Evolutionary conservation across 2,329 filamentous ascomycete genomes (phyloP), one percentile per base, ranked within the genome.

Genomic region (Aspergillus clavatus): DNA sequence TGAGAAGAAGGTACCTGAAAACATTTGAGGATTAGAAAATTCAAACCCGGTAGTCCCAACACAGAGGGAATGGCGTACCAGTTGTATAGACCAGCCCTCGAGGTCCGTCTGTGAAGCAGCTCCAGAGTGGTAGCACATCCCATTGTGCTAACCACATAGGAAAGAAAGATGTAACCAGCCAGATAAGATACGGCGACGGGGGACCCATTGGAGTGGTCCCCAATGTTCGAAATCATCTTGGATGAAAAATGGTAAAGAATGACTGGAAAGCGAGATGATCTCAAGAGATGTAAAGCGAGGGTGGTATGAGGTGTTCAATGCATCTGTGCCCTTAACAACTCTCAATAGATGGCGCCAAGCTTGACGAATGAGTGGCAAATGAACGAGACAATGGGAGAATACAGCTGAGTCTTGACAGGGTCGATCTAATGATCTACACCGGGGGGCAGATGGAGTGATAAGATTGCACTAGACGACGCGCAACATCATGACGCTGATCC

Each of bases 41-140:
- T 22, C 23, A 26, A 7, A 38, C n/a, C 1, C 7, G 21, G 26
- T 31, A 7, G 18, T 14, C 11, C 19, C 38, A 11, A 3, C 16
- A 36, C n/a, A 7, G 14, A 12, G 5, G 8, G 7, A 16, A 7
- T 31, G 19, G 56, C 74, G 44, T 75, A 86, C 84, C 85, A 82
- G 58, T 88, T 89, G 61, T 82, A 81, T 43, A 78, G 64, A 7
- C 86, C 86, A 59, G 79, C 80, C 43, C 78, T 78, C 2, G 84
- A 82, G 1, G 85, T 89, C 54, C 87, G 76, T 47, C 87, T 75
- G 61, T 93, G 86, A 41, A 95, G 81, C 47, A 95, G 72, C 65
- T 95, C 89, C 24, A 95, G 74, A 0, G 89, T 90, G 3, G 88
- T 88, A 40, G 81, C 77, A 39, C 87, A 84, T 50, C 89, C 89